Conservation (phyloP, 139 green algal genomes). For the Chlamydomonas schloesseri region DNA sequence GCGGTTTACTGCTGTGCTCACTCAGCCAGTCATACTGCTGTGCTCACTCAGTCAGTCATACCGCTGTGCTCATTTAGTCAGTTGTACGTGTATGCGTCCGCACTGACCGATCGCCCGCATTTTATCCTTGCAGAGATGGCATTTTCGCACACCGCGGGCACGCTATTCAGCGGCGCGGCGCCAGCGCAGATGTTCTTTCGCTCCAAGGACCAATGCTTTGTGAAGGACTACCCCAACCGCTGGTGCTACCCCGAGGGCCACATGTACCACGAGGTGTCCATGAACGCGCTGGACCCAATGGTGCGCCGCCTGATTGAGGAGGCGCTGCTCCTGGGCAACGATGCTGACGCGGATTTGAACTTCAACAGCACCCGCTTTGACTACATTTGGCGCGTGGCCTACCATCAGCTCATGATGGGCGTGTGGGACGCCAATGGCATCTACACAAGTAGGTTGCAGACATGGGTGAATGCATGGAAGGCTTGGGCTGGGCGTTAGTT, state of each 20-base stretch:
- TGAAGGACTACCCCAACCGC: not conserved
- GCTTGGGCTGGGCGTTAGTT: no score
- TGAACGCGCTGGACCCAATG: conserved; percentile 42
- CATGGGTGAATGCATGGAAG: no score
- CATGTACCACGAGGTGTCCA: conserved; percentile 48
- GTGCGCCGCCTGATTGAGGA: conserved; percentile 37
- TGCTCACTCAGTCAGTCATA: no score
- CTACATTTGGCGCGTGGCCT: conserved; percentile 48
- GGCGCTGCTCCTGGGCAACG: conserved; percentile 39
- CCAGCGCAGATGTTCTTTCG: conserved; percentile 48
- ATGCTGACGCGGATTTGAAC: conserved; percentile 18
- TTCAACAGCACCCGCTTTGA: conserved; percentile 43
- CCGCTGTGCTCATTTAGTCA: no score
- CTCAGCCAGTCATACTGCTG: no score
- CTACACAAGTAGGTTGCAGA: conserved; percentile 19
- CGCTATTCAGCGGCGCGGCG: conserved; percentile 16
- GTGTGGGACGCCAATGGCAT: conserved; percentile 30
- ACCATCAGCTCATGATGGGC: conserved; percentile 43
- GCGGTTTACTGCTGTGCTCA: no score
- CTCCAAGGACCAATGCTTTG: conserved; percentile 32
- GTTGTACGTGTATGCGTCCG: no score
- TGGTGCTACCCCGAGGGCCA: conserved; percentile 45
- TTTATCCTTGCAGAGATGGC: conserved; percentile 50
- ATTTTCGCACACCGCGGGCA: conserved; percentile 35
- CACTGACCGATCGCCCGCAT: no score